phyloP scores from a whole-genome alignment of 2,329 filamentous ascomycete species.

The Seiridium unicorne region DNA sequence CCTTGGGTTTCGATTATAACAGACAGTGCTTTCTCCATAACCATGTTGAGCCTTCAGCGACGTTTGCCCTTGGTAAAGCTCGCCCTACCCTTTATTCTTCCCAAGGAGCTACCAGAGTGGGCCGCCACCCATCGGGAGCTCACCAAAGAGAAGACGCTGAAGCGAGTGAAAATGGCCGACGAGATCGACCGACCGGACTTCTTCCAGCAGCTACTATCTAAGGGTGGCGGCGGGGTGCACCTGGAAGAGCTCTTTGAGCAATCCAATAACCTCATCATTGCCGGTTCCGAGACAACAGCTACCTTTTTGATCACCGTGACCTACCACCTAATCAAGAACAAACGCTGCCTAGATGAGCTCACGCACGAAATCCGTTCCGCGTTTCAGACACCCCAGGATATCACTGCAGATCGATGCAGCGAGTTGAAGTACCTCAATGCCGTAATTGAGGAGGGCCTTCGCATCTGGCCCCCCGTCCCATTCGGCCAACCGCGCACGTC shows the following conservation, averaged over 20 bases:
- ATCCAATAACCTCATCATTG: constrained; percentile 11
- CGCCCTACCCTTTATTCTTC: neutral
- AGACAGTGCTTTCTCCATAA: neutral
- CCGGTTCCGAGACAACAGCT: constrained; percentile 12
- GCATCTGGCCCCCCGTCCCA: constrained; percentile 27
- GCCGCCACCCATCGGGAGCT: neutral
- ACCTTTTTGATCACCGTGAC: neutral
- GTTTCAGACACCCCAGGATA: neutral
- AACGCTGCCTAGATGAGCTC: neutral
- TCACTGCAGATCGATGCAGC: constrained; percentile 10
- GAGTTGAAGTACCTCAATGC: constrained; percentile 26
- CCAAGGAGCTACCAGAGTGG: neutral
- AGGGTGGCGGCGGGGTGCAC: neutral
- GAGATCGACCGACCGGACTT: neutral
- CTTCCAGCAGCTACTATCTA: neutral
- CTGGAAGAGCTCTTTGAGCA: constrained; percentile 21
- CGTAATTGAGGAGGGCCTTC: constrained; percentile 26
- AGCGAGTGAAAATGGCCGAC: neutral
- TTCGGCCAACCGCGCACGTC: constrained; percentile 24
- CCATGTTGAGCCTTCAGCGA: neutral
- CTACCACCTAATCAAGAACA: neutral
- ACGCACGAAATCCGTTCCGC: neutral
- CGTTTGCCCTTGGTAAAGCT: neutral
- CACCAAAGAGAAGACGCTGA: neutral
- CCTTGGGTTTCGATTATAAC: constrained; percentile 12